A percentile compares a stretch with the other conserved stretches of the same genome.
phyloP scores from a whole-genome alignment of 116 monocot species.

The Zostera marina region DNA sequence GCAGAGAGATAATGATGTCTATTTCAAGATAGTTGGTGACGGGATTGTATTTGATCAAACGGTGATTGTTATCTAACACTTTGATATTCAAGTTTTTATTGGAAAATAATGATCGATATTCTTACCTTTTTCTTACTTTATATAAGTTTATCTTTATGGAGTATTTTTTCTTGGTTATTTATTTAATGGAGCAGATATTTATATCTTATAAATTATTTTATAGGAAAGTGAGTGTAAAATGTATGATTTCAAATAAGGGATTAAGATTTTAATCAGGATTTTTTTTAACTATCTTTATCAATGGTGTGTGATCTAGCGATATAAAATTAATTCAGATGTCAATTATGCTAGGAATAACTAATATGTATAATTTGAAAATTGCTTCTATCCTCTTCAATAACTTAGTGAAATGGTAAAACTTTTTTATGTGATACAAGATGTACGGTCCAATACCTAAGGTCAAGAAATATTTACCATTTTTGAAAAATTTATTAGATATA shows the following conservation, averaged over 20 bases:
- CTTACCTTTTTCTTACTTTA: neutral
- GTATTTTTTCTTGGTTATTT: neutral
- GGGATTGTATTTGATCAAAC: conserved; percentile 8
- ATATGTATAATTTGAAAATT: no score
- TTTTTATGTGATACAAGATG: no score
- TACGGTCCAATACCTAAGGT: no score
- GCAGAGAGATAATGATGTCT: conserved; percentile 19
- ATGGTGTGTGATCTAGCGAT: no score
- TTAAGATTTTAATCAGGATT: neutral
- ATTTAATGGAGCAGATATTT: neutral
- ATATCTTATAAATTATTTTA: neutral
- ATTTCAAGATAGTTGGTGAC: conserved; percentile 8
- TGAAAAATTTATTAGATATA: no score
- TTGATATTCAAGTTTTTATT: conserved; percentile 2
- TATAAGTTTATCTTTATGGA: neutral
- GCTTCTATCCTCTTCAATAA: no score
- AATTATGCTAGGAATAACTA: no score
- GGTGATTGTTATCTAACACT: neutral
- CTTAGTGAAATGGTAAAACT: no score
- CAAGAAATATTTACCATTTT: no score
- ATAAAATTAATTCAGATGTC: no score
- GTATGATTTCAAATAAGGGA: neutral
- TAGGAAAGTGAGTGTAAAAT: neutral
- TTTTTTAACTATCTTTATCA: no score
- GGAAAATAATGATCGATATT: conserved; percentile 18